Evolutionary conservation across 1,284 basidiomycete species (phyloP).

Genomic region (Naganishia sp.): DNA sequence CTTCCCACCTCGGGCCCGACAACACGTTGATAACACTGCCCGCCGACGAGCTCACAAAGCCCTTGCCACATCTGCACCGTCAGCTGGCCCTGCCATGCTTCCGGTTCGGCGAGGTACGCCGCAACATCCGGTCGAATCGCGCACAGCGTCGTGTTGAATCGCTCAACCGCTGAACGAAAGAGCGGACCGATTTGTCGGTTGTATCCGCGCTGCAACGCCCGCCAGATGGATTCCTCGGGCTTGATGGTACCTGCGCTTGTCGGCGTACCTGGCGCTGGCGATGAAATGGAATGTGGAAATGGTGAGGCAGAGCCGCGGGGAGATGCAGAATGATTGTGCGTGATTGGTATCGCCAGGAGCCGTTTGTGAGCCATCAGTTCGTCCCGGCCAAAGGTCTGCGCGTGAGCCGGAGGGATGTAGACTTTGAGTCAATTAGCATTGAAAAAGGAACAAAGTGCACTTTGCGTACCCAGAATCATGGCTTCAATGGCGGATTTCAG

Average conservation of each 20-base stretch:
- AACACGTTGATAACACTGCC: constrained; percentile 59
- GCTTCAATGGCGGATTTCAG: constrained; percentile 45
- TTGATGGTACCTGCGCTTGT: constrained; percentile 15
- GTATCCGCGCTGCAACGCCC: constrained; percentile 57
- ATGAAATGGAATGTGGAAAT: constrained; percentile 32
- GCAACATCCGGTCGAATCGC: constrained; percentile 52
- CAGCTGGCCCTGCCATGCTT: constrained; percentile 24
- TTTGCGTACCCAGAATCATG: constrained; percentile 48
- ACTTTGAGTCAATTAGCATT: constrained; percentile 34
- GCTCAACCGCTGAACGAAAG: constrained; percentile 55
- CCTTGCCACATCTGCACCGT: constrained; percentile 54
- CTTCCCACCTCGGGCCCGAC: constrained; percentile 58
- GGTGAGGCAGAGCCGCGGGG: constrained; percentile 38
- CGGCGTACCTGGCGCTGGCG: constrained; percentile 28
- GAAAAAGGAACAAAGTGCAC: background rate
- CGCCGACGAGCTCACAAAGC: constrained; percentile 54
- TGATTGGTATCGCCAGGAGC: constrained; percentile 39
- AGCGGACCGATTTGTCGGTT: constrained; percentile 57
- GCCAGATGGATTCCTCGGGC: constrained; percentile 54
- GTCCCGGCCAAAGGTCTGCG: constrained; percentile 46
- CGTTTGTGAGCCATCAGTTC: constrained; percentile 41
- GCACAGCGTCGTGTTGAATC: constrained; percentile 57
- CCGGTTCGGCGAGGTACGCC: constrained; percentile 34
- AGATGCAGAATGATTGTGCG: constrained; percentile 33
- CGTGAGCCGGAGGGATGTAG: constrained; percentile 46